Evolutionary conservation across 768 basidiomycete species (phyloP).

Genomic region (Saitozyma podzolica): DNA sequence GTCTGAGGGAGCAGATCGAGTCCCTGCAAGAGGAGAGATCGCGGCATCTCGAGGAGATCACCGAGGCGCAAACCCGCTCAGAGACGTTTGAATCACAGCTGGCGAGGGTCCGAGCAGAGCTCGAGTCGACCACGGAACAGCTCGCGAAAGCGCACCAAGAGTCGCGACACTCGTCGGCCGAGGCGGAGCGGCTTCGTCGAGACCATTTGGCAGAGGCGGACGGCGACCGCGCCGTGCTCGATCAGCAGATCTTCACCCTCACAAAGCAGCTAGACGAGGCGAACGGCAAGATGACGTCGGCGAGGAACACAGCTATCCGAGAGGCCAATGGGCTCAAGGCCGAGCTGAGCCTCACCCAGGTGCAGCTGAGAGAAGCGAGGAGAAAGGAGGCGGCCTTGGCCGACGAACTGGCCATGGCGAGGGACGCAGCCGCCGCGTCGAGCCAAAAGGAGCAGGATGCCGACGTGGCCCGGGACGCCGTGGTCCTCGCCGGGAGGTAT

Average conservation of each 20-base stretch:
- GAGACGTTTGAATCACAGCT: slow-evolving; percentile 77
- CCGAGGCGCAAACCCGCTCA: slow-evolving; percentile 71
- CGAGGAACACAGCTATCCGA: slow-evolving; percentile 29
- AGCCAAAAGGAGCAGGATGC: slow-evolving; percentile 33
- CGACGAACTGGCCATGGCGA: slow-evolving; percentile 45
- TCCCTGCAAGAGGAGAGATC: slow-evolving; percentile 74
- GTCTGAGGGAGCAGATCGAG: slow-evolving; percentile 61
- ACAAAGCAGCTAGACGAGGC: slow-evolving; percentile 68
- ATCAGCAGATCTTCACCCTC: slow-evolving; percentile 76
- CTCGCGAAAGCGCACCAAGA: slow-evolving; percentile 69
- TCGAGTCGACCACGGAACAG: slow-evolving; percentile 68
- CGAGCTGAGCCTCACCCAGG: slow-evolving; percentile 60
- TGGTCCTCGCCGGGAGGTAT: slow-evolving; percentile 45
- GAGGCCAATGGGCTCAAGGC: slow-evolving; percentile 66
- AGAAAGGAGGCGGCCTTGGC: slow-evolving; percentile 33
- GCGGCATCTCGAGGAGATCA: slow-evolving; percentile 67
- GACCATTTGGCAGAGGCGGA: slow-evolving; percentile 92
- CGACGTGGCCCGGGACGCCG: slow-evolving; percentile 42
- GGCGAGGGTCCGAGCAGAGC: slow-evolving; percentile 67
- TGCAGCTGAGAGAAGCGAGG: slow-evolving; percentile 45
- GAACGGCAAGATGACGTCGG: slow-evolving; percentile 33
- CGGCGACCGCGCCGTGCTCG: slow-evolving; percentile 86
- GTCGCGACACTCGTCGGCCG: slow-evolving; percentile 70
- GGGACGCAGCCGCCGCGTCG: slow-evolving; percentile 32
- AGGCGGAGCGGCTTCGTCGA: slow-evolving; percentile 65